Evolutionary conservation across 2,329 filamentous ascomycete species (phyloP).

Genomic region (Acarospora socialis): DNA sequence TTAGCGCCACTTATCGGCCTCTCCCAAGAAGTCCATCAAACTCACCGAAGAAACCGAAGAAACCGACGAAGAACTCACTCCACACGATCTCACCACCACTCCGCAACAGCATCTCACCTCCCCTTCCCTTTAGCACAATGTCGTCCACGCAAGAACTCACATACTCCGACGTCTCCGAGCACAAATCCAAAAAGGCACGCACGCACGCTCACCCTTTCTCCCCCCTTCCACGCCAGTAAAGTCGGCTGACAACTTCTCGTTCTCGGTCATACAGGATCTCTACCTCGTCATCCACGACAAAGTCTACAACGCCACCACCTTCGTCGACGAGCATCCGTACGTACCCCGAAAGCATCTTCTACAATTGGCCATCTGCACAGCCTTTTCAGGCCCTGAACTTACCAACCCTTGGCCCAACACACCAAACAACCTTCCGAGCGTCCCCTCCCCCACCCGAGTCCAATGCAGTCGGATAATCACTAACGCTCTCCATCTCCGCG

Average conservation of each 20-base stretch:
- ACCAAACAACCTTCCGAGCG: too few relatives aligned
- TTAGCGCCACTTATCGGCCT: too few relatives aligned
- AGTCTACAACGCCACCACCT: slow-evolving; percentile 79
- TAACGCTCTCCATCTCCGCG: background rate
- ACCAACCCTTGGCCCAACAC: too few relatives aligned
- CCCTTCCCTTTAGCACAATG: slow-evolving; percentile 26
- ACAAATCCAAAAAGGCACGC: slow-evolving; percentile 63
- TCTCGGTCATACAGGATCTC: too few relatives aligned
- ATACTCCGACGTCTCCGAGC: slow-evolving; percentile 66
- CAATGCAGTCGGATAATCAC: background rate
- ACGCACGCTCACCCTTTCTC: too few relatives aligned
- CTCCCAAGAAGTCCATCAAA: too few relatives aligned
- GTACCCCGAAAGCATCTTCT: slow-evolving; percentile 27
- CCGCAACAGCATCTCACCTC: too few relatives aligned
- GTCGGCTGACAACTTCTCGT: too few relatives aligned
- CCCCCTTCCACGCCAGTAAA: background rate
- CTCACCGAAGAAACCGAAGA: too few relatives aligned
- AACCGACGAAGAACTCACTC: too few relatives aligned
- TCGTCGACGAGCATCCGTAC: slow-evolving; percentile 93
- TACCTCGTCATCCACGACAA: slow-evolving; percentile 90
- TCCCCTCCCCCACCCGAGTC: slow-evolving; percentile 8
- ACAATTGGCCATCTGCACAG: slow-evolving; percentile 6
- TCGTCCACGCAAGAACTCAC: slow-evolving; percentile 50
- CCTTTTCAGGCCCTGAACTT: slow-evolving; percentile 3
- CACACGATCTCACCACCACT: too few relatives aligned